Evolutionary conservation across 2,329 filamentous ascomycete genomes (phyloP), one percentile per base, ranked within the genome.

Genomic region (Trichoderma asperellum): DNA sequence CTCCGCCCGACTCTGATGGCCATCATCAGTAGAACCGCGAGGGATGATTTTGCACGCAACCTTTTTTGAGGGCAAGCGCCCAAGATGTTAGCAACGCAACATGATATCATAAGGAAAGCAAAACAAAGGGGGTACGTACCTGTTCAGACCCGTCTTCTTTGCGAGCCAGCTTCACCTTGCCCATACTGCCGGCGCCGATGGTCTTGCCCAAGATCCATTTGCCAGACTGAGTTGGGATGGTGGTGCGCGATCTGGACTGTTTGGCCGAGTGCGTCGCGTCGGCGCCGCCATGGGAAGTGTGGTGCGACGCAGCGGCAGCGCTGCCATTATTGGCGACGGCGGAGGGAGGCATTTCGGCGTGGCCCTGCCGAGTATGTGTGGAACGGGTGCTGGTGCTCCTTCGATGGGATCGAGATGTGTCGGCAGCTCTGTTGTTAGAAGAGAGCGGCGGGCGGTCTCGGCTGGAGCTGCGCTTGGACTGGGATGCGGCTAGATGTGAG

Each of bases 1-100:
- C 75, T 97, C 89, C 71, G 87, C 88, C 71, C 84, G 86, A 76
- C 82, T 89, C 73, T 88, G 87, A 72, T 89, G 92, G 68, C 93
- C 90, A 74, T 98, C 94, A 78, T 97, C 94, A 71, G 91, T 92
- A 60, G 93, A 94, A 73, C 93, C 92, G 75, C 96, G 88, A 27
- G 96, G 95, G 56, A 99, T 94, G 74, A 99, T 98, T 82, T 99
- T 99, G 79, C 97, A 94, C 43, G 96, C 96, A 71, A 97, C 94
- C 93, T 96, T 76, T 62, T 60, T 18, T 10, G 7, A 56, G 12
- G 32, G 32, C 12, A 29, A 43, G 18, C 21, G 34, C 8, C 34
- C 40, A 18, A 4, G 18, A n/a, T 5, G 63, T 67, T 35, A 67
- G 63, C 40, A 52, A 47, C 11, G 18, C 49, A 60, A 24, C 21